A percentile compares a stretch with the other conserved stretches of the same genome.
phyloP scores from a whole-genome alignment of 2,329 filamentous ascomycete genomes.

The Claviceps sp. region DNA sequence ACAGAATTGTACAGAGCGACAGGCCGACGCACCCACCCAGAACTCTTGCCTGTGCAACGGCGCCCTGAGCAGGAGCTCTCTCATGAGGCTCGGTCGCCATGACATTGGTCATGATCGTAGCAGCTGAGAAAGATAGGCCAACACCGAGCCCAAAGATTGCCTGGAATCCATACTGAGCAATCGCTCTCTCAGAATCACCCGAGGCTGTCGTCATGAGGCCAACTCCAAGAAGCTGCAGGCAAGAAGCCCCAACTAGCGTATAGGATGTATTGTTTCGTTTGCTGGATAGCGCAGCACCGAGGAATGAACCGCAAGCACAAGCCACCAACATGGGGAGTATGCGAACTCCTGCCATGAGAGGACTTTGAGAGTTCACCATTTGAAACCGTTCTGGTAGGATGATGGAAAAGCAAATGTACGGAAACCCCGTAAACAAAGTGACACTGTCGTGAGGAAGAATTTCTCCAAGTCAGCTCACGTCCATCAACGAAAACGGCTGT shows the following conservation, averaged over 20 bases:
- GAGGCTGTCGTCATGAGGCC: constrained; percentile 34
- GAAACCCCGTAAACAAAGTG: constrained; percentile 43
- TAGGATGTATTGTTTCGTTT: constrained; percentile 39
- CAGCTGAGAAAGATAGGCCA: constrained; percentile 42
- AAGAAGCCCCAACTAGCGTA: constrained; percentile 34
- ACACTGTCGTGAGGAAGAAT: constrained; percentile 22
- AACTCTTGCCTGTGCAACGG: constrained; percentile 45
- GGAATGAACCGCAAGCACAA: constrained; percentile 42
- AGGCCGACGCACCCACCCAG: constrained; percentile 47
- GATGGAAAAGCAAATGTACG: constrained; percentile 44
- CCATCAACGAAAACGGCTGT: background rate
- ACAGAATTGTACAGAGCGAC: constrained; percentile 44
- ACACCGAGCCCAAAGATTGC: constrained; percentile 45
- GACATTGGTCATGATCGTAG: constrained; percentile 44
- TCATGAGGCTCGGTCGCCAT: constrained; percentile 33
- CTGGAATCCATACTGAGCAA: constrained; percentile 39
- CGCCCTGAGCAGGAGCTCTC: constrained; percentile 44
- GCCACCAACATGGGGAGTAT: constrained; percentile 44
- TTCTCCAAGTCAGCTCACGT: background rate
- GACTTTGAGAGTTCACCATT: constrained; percentile 39
- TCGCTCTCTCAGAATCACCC: constrained; percentile 18
- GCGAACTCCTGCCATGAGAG: constrained; percentile 41
- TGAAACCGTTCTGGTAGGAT: constrained; percentile 48
- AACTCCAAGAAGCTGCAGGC: constrained; percentile 38
- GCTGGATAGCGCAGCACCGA: constrained; percentile 39